phyloP scores from a whole-genome alignment of 2,329 filamentous ascomycete species.

The Daldinia sp. region DNA sequence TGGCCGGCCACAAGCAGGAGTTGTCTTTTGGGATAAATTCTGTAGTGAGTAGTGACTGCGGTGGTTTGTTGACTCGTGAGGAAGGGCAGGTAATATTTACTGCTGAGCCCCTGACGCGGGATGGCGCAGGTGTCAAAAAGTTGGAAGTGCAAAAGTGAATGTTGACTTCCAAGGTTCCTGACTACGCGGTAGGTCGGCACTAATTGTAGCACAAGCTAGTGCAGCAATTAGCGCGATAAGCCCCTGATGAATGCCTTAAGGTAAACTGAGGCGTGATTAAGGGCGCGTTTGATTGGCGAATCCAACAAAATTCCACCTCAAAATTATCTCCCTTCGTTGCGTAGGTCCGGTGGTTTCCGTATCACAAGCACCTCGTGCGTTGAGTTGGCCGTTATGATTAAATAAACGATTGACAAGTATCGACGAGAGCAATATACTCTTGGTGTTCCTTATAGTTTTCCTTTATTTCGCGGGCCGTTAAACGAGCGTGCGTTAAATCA shows the following conservation, averaged over 20 bases:
- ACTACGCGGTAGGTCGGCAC: slow-evolving; percentile 29
- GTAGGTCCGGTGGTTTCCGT: slow-evolving; percentile 24
- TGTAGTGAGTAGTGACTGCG: slow-evolving; percentile 24
- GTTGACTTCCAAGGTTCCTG: slow-evolving; percentile 39
- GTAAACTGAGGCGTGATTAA: slow-evolving; percentile 23
- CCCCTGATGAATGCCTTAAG: slow-evolving; percentile 25
- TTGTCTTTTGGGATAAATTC: slow-evolving; percentile 42
- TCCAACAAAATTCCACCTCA: slow-evolving; percentile 34
- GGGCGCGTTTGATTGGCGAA: slow-evolving; percentile 41
- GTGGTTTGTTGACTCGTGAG: slow-evolving; percentile 39
- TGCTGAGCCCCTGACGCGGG: slow-evolving; percentile 25
- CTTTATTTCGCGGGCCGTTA: slow-evolving; percentile 37
- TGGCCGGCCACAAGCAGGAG: slow-evolving; percentile 51
- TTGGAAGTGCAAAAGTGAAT: slow-evolving; percentile 32
- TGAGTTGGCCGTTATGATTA: slow-evolving; percentile 4
- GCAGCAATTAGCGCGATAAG: slow-evolving; percentile 33
- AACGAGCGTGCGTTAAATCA: slow-evolving; percentile 41
- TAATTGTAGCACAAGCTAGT: slow-evolving; percentile 33
- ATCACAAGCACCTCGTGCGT: slow-evolving; percentile 13
- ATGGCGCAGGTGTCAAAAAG: slow-evolving; percentile 38
- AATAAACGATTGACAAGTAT: slow-evolving; percentile 39
- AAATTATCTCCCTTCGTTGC: slow-evolving; percentile 17
- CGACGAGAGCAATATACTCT: slow-evolving; percentile 23
- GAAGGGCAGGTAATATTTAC: slow-evolving; percentile 16
- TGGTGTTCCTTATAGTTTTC: slow-evolving; percentile 22